These are phyloP conservation scores for Lichtheimia hyalospora DNA, from an alignment of 371 early-diverging fungal species.

Conservation along the genomic window DNA sequence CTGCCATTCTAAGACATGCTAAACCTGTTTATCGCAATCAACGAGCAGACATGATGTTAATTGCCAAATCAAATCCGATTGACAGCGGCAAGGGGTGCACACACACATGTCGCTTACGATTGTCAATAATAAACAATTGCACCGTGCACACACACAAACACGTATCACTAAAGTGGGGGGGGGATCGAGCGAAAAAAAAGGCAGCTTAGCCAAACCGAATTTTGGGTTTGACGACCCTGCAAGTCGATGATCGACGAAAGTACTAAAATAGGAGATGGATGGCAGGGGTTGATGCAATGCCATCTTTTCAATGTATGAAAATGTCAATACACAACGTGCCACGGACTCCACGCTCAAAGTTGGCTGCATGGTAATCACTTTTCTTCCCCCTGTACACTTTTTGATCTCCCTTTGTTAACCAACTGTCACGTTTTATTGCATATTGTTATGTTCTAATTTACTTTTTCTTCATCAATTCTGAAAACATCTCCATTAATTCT, in stretches of 20 bases:
- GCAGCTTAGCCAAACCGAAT: neutral
- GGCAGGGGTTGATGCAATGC: neutral
- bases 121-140: conserved; percentile 6
- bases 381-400: neutral
- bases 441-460: neutral
- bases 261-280: neutral
- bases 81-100: neutral
- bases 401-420: conserved; percentile 1
- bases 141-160: conserved; percentile 9
- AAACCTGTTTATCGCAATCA: conserved; percentile 2
- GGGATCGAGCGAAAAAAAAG: neutral
- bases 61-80: neutral
- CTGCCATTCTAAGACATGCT: neutral
- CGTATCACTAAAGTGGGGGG: too few relatives aligned
- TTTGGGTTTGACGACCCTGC: conserved; percentile 21
- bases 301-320: conserved; percentile 5
- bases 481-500: conserved; percentile 12
- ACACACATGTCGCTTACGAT: neutral
- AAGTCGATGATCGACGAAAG: conserved; percentile 15
- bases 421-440: conserved; percentile 3
- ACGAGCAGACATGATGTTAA: neutral
- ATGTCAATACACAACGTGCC: conserved; percentile 20
- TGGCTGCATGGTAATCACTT: conserved; percentile 12
- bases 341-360: conserved; percentile 10
- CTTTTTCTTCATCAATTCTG: conserved; percentile 3